These are phyloP conservation scores for Pulveroboletus sp. DNA, from an alignment of 768 basidiomycete genomes.

Conservation along the genomic window DNA sequence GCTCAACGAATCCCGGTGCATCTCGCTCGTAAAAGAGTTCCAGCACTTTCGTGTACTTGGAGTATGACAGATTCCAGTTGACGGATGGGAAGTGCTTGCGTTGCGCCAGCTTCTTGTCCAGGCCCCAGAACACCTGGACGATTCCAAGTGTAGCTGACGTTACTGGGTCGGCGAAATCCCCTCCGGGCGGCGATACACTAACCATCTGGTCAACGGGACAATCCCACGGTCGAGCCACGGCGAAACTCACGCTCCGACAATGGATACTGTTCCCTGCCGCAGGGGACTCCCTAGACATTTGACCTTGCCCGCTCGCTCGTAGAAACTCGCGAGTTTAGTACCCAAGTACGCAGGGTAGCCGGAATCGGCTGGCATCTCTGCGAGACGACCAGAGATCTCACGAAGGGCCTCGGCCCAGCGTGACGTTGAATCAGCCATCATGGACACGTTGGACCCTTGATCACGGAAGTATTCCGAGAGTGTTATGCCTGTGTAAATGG, in stretches of 20 bases:
- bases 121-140: slow-evolving; percentile 99
- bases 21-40: slow-evolving; percentile 89
- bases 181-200: slow-evolving; percentile 97
- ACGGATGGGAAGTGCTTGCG: slow-evolving; percentile 99
- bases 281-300: slow-evolving; percentile 84
- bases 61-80: slow-evolving; percentile 99
- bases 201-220: slow-evolving; percentile 8
- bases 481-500: slow-evolving; percentile 99
- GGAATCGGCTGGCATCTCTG: slow-evolving; percentile 99
- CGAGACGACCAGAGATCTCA: slow-evolving; percentile 98
- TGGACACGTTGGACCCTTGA: slow-evolving; percentile 94
- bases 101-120: slow-evolving; percentile 98
- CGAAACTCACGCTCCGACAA: slow-evolving; percentile 90
- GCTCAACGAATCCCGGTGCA: slow-evolving; percentile 91
- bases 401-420: slow-evolving; percentile 99
- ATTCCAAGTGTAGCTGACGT: slow-evolving; percentile 97
- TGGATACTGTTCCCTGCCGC: slow-evolving; percentile 91
- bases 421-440: slow-evolving; percentile 99
- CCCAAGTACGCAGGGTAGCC: slow-evolving; percentile 97
- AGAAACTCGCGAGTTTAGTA: slow-evolving; percentile 96
- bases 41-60: slow-evolving; percentile 93
- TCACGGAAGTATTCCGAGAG: slow-evolving; percentile 99
- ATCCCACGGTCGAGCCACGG: neutral
- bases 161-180: slow-evolving; percentile 98
- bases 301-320: slow-evolving; percentile 97